These are phyloP conservation scores for Saturnispora hagleri DNA, from an alignment of 805 yeast species.

Conservation along the genomic window DNA sequence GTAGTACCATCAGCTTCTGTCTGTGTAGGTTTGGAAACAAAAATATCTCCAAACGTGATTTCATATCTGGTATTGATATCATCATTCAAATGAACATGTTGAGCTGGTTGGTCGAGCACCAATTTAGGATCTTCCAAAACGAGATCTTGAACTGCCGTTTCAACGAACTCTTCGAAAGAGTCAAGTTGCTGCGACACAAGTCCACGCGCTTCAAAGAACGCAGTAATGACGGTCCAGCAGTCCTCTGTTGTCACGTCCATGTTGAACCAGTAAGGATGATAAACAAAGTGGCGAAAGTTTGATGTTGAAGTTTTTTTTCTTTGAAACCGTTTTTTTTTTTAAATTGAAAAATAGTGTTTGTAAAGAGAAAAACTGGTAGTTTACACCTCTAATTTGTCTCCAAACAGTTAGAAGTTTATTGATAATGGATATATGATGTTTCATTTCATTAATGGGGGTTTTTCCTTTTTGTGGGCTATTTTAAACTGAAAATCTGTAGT, in stretches of 20 bases:
- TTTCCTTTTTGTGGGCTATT: not conserved
- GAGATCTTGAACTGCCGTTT: constrained; percentile 91
- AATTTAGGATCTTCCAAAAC: constrained; percentile 93
- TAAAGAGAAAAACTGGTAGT: not conserved
- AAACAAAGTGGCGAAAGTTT: constrained; percentile 5
- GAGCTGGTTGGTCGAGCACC: constrained; percentile 96
- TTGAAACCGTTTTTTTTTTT: not conserved
- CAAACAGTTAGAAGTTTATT: too few species aligned
- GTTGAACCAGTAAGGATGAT: not conserved
- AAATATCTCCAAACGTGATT: constrained; percentile 95
- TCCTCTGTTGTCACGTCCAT: constrained; percentile 81
- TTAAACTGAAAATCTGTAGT: not conserved
- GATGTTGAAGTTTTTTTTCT: not conserved
- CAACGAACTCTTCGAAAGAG: constrained; percentile 96
- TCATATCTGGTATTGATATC: constrained; percentile 88
- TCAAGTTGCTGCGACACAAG: constrained; percentile 96
- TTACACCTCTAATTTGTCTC: not conserved
- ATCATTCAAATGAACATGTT: constrained; percentile 86
- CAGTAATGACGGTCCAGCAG: constrained; percentile 97
- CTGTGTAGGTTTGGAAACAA: constrained; percentile 93
- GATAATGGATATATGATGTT: not conserved
- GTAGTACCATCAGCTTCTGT: constrained; percentile 99
- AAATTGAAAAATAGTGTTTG: not conserved
- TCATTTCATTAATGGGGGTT: too few species aligned
- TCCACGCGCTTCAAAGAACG: constrained; percentile 94